phyloP scores from a whole-genome alignment of 306 rosid genomes.

The Medicago arabica region DNA sequence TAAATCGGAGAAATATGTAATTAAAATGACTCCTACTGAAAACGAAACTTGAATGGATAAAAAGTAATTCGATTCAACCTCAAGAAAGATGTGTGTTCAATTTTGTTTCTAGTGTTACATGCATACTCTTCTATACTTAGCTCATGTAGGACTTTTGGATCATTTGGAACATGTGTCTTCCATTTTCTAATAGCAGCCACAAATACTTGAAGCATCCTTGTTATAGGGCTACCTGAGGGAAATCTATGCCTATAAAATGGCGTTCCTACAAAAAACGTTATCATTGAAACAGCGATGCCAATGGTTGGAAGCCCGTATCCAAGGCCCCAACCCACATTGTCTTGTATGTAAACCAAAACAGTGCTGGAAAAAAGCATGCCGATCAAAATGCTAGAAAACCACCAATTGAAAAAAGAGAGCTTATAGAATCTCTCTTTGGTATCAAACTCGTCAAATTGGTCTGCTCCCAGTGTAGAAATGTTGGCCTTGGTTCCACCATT shows the following conservation, averaged over 20 bases:
- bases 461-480: slow-evolving; percentile 89
- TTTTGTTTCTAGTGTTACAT: slow-evolving; percentile 48
- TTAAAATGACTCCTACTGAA: background rate
- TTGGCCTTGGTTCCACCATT: slow-evolving; percentile 87
- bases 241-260: slow-evolving; percentile 70
- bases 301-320: slow-evolving; percentile 82
- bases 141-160: slow-evolving; percentile 72
- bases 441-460: slow-evolving; percentile 79
- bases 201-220: slow-evolving; percentile 57
- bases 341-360: slow-evolving; percentile 73
- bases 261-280: slow-evolving; percentile 66
- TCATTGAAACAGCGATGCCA: slow-evolving; percentile 63
- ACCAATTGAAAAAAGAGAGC: slow-evolving; percentile 87
- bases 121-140: slow-evolving; percentile 52
- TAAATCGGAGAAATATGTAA: background rate
- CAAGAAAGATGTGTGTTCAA: slow-evolving; percentile 59
- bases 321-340: slow-evolving; percentile 68
- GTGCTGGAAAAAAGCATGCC: slow-evolving; percentile 75
- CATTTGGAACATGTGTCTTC: slow-evolving; percentile 54
- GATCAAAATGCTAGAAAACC: slow-evolving; percentile 68
- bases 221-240: slow-evolving; percentile 74
- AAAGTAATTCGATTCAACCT: slow-evolving; percentile 47
- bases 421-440: slow-evolving; percentile 64
- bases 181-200: slow-evolving; percentile 64
- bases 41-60: slow-evolving; percentile 1